Evolutionary conservation across 306 rosid genomes (phyloP).

Genomic region (Quercus glauca): DNA sequence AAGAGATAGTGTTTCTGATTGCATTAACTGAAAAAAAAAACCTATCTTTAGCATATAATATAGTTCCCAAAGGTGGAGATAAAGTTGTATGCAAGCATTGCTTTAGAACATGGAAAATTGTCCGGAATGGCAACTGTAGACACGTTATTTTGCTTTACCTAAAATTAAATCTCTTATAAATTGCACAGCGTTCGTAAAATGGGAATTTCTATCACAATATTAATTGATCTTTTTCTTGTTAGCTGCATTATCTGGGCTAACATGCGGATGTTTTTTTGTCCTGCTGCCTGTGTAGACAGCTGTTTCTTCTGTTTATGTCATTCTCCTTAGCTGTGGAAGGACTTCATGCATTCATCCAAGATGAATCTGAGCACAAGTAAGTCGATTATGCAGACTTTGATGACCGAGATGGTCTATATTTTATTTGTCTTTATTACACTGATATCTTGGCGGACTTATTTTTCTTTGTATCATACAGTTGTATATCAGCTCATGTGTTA

Average conservation of each 20-base stretch:
- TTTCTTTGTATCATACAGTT: background rate
- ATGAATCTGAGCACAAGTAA: constrained; percentile 99
- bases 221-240: background rate
- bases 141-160: too few relatives aligned
- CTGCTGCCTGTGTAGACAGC: constrained; percentile 92
- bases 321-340: constrained; percentile 98
- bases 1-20: too few relatives aligned
- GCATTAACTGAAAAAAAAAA: too few relatives aligned
- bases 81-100: too few relatives aligned
- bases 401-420: background rate
- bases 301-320: constrained; percentile 95
- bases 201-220: background rate
- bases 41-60: too few relatives aligned
- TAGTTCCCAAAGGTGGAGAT: too few relatives aligned
- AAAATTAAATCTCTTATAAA: background rate
- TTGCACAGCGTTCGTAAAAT: background rate
- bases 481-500: background rate
- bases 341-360: constrained; percentile 95
- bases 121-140: too few relatives aligned
- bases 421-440: background rate
- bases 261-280: constrained; percentile 44
- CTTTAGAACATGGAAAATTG: too few relatives aligned
- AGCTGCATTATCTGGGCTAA: constrained; percentile 40
- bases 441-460: background rate
- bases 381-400: constrained; percentile 29